Evolutionary conservation across 2,329 filamentous ascomycete genomes (phyloP).

Genomic region (Aspergillus puulaauensis): DNA sequence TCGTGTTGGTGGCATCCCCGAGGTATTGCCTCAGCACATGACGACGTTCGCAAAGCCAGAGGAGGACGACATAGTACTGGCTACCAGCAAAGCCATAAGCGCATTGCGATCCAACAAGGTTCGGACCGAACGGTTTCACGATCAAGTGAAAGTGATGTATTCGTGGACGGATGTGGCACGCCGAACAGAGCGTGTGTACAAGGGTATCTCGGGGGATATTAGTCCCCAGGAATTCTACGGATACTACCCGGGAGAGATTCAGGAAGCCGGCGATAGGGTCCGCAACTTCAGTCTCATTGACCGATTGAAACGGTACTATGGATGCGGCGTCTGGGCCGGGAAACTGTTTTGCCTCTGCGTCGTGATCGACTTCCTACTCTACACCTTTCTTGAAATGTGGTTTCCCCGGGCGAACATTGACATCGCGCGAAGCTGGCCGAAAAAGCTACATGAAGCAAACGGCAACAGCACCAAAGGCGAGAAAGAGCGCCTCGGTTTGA

Average conservation of each 20-base stretch:
- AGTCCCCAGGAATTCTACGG: conserved; percentile 87
- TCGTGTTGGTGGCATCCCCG: conserved; percentile 92
- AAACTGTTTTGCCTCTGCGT: conserved; percentile 96
- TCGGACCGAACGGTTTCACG: conserved; percentile 90
- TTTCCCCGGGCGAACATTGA: conserved; percentile 85
- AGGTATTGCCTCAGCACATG: conserved; percentile 95
- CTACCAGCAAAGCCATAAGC: conserved; percentile 85
- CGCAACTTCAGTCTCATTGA: conserved; percentile 93
- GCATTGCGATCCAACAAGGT: conserved; percentile 83
- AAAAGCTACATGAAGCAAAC: conserved; percentile 53
- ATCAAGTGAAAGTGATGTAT: conserved; percentile 98
- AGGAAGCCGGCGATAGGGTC: conserved; percentile 70
- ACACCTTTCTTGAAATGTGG: conserved; percentile 81
- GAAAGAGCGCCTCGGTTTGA: conserved; percentile 4
- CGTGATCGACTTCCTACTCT: conserved; percentile 89
- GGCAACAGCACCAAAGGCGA: conserved; percentile 8
- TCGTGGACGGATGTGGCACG: conserved; percentile 95
- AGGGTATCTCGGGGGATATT: conserved; percentile 85
- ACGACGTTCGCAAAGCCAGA: conserved; percentile 96
- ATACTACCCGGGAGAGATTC: conserved; percentile 66
- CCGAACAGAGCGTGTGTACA: conserved; percentile 91
- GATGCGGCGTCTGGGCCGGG: conserved; percentile 96
- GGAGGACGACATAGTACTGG: conserved; percentile 88
- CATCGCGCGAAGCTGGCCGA: conserved; percentile 86
- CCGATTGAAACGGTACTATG: conserved; percentile 92